Conservation (phyloP, 2,329 filamentous ascomycete species). For the Dothideomycetes sp. region DNA sequence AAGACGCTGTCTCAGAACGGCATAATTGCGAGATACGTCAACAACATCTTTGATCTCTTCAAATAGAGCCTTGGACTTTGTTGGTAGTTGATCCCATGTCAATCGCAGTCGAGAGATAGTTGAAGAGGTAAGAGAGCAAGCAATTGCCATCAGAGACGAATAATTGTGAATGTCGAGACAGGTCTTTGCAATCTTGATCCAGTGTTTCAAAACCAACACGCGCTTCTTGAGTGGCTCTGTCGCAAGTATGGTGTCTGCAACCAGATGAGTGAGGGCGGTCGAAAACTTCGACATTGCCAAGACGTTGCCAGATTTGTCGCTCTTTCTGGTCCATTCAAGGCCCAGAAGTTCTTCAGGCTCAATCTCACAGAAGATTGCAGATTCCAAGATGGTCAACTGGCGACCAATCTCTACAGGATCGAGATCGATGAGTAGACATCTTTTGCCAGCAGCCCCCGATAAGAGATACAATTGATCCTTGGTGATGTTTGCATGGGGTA, state of each 20-base stretch:
- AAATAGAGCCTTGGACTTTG: conserved; percentile 71
- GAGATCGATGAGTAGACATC: conserved; percentile 1
- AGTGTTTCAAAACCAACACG: conserved; percentile 86
- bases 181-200: conserved; percentile 87
- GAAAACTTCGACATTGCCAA: conserved; percentile 89
- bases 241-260: conserved; percentile 84
- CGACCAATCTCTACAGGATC: conserved; percentile 84
- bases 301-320: conserved; percentile 74
- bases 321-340: conserved; percentile 86
- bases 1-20: conserved; percentile 70
- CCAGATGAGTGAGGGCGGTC: conserved; percentile 84
- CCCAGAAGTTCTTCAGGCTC: conserved; percentile 84
- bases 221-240: conserved; percentile 88
- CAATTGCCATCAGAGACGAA: conserved; percentile 92
- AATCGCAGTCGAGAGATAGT: conserved; percentile 79
- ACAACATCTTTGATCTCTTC: conserved; percentile 75
- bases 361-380: conserved; percentile 83
- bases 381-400: conserved; percentile 87
- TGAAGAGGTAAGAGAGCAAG: conserved; percentile 86
- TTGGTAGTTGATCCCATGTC: conserved; percentile 84
- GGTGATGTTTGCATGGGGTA: conserved; percentile 53
- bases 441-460: conserved; percentile 25
- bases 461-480: conserved; percentile 69
- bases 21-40: conserved; percentile 85
- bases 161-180: conserved; percentile 91